Conservation (phyloP, 2,329 filamentous ascomycete species). For the Dryadomyces quercus-mongolicae region DNA sequence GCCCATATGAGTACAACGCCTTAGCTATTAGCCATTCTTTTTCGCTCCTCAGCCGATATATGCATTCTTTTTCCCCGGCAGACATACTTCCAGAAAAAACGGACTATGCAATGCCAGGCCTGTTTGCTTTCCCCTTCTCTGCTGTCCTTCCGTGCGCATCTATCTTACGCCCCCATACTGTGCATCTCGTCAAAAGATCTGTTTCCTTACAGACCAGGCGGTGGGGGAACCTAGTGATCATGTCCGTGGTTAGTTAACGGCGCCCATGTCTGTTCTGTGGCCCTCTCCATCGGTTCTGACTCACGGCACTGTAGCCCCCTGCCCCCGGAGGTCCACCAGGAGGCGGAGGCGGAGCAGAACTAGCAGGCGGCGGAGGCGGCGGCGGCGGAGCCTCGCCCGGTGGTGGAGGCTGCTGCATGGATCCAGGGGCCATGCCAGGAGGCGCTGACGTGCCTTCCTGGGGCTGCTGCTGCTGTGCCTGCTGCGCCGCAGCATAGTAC, state of each 20-base stretch:
- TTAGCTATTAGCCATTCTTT: too few relatives aligned
- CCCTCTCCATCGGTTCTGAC: constrained; percentile 17
- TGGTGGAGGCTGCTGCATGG: constrained; percentile 9
- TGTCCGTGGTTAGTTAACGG: neutral
- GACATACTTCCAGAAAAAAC: too few relatives aligned
- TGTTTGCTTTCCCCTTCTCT: too few relatives aligned
- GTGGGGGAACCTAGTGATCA: constrained; percentile 2
- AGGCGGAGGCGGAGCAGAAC: constrained; percentile 36
- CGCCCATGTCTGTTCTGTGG: neutral
- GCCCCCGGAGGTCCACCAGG: constrained; percentile 38
- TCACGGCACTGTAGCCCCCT: constrained; percentile 51
- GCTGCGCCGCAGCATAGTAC: constrained; percentile 46
- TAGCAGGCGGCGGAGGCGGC: constrained; percentile 37
- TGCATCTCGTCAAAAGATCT: too few relatives aligned
- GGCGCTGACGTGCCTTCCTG: constrained; percentile 22
- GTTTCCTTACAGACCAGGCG: constrained; percentile 3
- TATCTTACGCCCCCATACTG: too few relatives aligned
- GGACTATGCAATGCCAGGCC: too few relatives aligned
- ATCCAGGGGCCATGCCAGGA: neutral
- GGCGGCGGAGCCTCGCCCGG: constrained; percentile 39
- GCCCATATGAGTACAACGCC: too few relatives aligned
- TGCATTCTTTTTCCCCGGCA: too few relatives aligned
- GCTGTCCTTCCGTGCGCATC: too few relatives aligned
- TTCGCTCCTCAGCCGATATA: too few relatives aligned
- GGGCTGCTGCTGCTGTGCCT: constrained; percentile 31